Base-by-base conservation (phyloP, 2,329 filamentous ascomycete genomes). In the Neonectria coccinea region DNA sequence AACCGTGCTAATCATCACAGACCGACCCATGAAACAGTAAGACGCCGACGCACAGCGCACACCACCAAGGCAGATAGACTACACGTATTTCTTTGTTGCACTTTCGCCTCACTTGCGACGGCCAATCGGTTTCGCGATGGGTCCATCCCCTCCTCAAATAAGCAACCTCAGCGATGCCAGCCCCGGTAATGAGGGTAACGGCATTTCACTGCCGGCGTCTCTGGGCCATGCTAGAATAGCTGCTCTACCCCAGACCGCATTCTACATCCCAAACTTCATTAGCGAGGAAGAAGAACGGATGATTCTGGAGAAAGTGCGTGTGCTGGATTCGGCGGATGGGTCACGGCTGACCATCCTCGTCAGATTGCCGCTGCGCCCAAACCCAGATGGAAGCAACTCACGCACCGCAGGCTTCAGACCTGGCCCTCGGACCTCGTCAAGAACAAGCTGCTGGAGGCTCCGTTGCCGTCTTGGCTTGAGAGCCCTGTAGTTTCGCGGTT, bases 241-340 rank as follows among this genome's bases (percentile, higher is more conserved):
- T 8, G 73, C 73, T 33, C 82, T 94, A 2, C 91, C 92, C 5
- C 76, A 84, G 1, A 81, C 85, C 36, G 92, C 93, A 58, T 97
- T 91, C 81, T 97, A 98, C 80, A 91, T 97, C 62, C 86, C 93
- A 8, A 84, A 94, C 76, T 97, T 97, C 80, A 91, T 98, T 76
- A 91, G 86, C 5, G 78, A 83, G 59, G 87, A 90, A 48, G 94
- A 97, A 79, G 93, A 97, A 80, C 77, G 81, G 33, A 74, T 80
- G 8, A 86, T 97, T 8, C 81, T 97, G 52, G 81, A 88, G 57
- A 96, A 93, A 84, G 92, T 92, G 74, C 61, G 70, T 72, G 25
- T 22, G 18, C 67, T 62, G 59, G 84, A 31, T 45, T 42, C 36
- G 41, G 44, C 29, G n/a, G 42, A n/a, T 44, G 36, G 27, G 20